Evolutionary conservation across 129 eudicot genomes (phyloP), one percentile per base, ranked within the genome.

Genomic region (Cynara cardunculus): DNA sequence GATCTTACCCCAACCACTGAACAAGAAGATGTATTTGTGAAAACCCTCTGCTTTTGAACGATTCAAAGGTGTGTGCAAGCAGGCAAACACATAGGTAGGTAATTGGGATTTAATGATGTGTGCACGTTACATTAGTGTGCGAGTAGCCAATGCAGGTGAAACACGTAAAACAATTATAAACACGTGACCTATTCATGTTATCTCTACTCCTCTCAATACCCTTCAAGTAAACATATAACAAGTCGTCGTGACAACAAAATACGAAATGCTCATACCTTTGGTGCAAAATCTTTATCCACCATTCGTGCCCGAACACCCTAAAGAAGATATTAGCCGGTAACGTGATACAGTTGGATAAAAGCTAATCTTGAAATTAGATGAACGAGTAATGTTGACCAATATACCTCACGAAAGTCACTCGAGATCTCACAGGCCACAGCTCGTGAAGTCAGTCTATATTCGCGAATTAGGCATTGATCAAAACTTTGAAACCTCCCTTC

Each of bases 231-330:
- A 41, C 12, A 18, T 41, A 7, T 10, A 41, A 41, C 16, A 41
- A 7, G 53, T 5, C 14, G 53, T 39, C 9, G 46, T 75, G 24
- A 19, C 41, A 25, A 46, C n/a, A 59, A 18, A 41, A 25, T 22
- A 79, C 19, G 19, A 39, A 24, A 30, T 30, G 18, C 37, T 44
- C 59, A 27, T 92, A 94, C 99, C 94, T 90, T 94, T 37, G 99
- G 99, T 14, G 87, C 83, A 69, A 75, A 82, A 88, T 94, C 97
- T 86, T 89, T 94, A 61, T 90, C 97, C n/a, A 94, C 86, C 85
- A 94, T 66, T 73, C 88, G 87, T 69, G 99, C 92, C 18, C 94
- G 94, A 65, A 94, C 94, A 62, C 97, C 98, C 97, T 94, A 64
- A 72, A 28, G 26, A 73, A 30, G 76, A 78, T 56, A 70, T 39